A percentile compares a stretch with the other conserved stretches of the same genome.
Conservation (phyloP, 2,329 filamentous ascomycete species). For the Escovopsis sp. region DNA sequence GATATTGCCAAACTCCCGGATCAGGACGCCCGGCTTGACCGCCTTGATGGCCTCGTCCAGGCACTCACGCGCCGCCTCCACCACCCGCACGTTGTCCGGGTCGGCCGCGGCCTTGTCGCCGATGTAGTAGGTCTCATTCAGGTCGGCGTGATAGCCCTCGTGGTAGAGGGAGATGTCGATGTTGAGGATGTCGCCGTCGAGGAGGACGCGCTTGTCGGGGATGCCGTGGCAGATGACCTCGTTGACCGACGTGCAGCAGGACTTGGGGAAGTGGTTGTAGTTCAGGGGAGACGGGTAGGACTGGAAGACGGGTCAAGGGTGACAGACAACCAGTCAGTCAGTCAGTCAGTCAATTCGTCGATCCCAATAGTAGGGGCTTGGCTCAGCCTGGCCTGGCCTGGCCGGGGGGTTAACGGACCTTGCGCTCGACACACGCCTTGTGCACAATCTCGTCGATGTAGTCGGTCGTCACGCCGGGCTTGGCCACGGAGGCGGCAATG, state of each 20-base stretch:
- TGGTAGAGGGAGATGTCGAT: constrained; percentile 93
- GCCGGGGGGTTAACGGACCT: constrained; percentile 42
- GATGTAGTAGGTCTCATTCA: constrained; percentile 98
- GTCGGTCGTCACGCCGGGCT: constrained; percentile 91
- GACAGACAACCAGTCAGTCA: background rate
- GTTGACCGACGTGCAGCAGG: constrained; percentile 89
- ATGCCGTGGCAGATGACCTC: constrained; percentile 99
- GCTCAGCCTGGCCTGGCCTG: too few relatives aligned
- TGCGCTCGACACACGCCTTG: constrained; percentile 82
- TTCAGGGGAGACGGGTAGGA: constrained; percentile 90
- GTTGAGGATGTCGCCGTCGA: constrained; percentile 93
- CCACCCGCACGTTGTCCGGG: constrained; percentile 75
- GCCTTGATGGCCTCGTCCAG: constrained; percentile 80
- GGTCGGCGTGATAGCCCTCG: constrained; percentile 84
- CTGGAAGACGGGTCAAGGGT: constrained; percentile 29
- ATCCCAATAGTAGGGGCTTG: too few relatives aligned
- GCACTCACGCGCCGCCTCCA: constrained; percentile 80
- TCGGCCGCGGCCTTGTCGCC: constrained; percentile 75
- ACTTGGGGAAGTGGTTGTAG: constrained; percentile 95
- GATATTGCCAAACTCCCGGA: constrained; percentile 83
- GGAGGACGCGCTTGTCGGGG: constrained; percentile 71
- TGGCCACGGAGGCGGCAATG: constrained; percentile 67
- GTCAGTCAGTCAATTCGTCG: background rate
- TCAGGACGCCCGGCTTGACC: constrained; percentile 84
- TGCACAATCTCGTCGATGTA: constrained; percentile 91